Conservation (phyloP, 164 flowering plant genomes). For the Malania oleifera region DNA sequence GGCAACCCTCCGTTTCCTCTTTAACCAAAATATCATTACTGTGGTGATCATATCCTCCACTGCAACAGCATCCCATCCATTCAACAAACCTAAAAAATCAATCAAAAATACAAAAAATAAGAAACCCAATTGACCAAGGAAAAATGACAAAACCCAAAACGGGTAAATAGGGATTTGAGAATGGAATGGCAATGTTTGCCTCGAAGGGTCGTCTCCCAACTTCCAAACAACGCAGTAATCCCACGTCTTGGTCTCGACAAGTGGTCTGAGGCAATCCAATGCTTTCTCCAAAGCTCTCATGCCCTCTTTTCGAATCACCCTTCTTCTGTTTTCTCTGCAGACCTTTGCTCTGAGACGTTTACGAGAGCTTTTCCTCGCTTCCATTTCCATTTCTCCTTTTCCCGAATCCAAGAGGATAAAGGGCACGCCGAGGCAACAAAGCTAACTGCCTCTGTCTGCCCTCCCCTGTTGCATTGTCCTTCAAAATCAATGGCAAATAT, state of each 20-base stretch:
- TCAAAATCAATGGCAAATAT: no score
- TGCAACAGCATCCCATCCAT: conserved; percentile 61
- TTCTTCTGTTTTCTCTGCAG: background rate
- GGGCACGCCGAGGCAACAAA: no score
- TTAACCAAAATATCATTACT: conserved; percentile 15
- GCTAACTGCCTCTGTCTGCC: no score
- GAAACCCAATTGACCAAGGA: background rate
- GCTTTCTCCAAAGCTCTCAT: conserved; percentile 35
- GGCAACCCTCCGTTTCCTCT: conserved; percentile 14
- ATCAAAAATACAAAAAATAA: background rate
- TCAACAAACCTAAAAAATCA: conserved; percentile 44
- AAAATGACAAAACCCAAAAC: background rate
- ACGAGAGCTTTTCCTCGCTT: no score
- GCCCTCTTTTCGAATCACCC: conserved; percentile 1
- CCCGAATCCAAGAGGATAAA: no score
- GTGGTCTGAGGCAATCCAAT: conserved; percentile 46
- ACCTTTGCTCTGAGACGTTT: no score
- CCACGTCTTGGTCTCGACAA: conserved; percentile 40
- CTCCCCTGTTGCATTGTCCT: no score
- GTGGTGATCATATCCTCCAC: conserved; percentile 26
- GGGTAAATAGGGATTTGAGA: background rate
- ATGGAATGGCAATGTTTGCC: conserved; percentile 19
- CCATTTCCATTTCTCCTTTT: no score
- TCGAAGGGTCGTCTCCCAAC: conserved; percentile 48
- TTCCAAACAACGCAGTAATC: conserved; percentile 70